Base-by-base conservation (phyloP, 106 monocot species). In the Platanthera guangdongensis region DNA sequence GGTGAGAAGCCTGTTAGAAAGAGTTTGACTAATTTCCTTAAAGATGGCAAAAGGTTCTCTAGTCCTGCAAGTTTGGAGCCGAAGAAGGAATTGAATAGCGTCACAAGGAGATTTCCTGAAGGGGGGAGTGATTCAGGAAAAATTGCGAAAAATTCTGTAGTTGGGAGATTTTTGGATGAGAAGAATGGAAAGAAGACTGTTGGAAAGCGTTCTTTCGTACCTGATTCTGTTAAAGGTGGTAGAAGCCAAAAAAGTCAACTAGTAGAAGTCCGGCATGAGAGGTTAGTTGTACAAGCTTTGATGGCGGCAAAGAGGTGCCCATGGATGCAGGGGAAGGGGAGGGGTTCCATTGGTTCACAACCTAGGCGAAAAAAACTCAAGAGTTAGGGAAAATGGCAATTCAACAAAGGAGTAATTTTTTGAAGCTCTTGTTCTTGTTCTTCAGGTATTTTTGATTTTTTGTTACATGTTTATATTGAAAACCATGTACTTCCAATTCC, bases 281-380 rank as follows among this genome's bases (percentile, higher is more conserved):
- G 70, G 47, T 70, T 70, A 48, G 47, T 70, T 70, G 47, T 70
- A 4, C 70, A 15, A 47, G 70, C 70, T 46, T 70, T 70, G 47
- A 70, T 70, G 70, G 70, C 70, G 46, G 70, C 70, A 16, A 15
- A 46, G 47, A 46, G 47, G 12, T 70, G 70, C 18, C 70, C 70
- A 70, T 70, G 70, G 70, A 70, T 46, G 47, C 46, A 70, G 70
- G 70, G 70, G 16, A 70, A 70, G 70, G n/a, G 70, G 16, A 70
- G 8, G 25, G n/a, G n/a, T 48, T 70, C 70, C 45, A 48, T 46
- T 70, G 45, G 16, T 70, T 46, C 47, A 47, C 70, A 70, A 48
- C 25, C 70, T 18, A 48, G 47, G 32, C 16, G 14, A 47, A 70
- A 70, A 47, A 70, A 70, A 70, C 47, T 47, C 13, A 70, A 47